A percentile compares a stretch with the other conserved stretches of the same genome.
Evolutionary conservation across 108 stramenopile species (phyloP).

Genomic region (Cyclostephanos invisitatus): DNA sequence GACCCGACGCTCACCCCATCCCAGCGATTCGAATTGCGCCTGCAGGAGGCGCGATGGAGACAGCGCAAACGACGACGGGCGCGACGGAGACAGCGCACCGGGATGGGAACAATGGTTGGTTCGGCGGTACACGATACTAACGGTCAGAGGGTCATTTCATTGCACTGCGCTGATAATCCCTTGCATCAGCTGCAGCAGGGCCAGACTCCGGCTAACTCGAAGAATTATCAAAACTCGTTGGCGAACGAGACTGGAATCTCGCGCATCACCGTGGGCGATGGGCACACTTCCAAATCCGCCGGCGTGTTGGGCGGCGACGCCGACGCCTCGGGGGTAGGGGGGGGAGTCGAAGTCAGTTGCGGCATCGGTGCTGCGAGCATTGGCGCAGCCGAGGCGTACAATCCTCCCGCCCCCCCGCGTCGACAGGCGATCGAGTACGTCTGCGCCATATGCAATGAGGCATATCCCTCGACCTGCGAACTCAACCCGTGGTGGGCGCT

Average conservation of each 20-base stretch:
- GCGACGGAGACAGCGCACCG: constrained; percentile 27
- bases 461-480: constrained; percentile 69
- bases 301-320: neutral
- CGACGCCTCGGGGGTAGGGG: neutral
- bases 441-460: constrained; percentile 83
- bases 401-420: neutral
- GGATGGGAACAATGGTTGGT: neutral
- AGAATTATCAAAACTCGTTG: neutral
- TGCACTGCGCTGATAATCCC: neutral
- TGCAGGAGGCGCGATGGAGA: constrained; percentile 44
- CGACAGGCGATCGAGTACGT: constrained; percentile 80
- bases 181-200: constrained; percentile 2
- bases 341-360: neutral
- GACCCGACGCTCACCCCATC: constrained; percentile 29
- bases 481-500: constrained; percentile 89
- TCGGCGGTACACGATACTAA: neutral
- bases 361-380: neutral
- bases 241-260: neutral
- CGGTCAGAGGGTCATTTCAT: neutral
- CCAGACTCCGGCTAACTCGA: too few species aligned
- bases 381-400: neutral
- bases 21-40: constrained; percentile 25
- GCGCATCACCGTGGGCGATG: neutral
- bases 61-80: constrained; percentile 43
- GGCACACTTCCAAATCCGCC: neutral